Base-by-base conservation (phyloP, 2,329 filamentous ascomycete species). In the Capronia americana region DNA sequence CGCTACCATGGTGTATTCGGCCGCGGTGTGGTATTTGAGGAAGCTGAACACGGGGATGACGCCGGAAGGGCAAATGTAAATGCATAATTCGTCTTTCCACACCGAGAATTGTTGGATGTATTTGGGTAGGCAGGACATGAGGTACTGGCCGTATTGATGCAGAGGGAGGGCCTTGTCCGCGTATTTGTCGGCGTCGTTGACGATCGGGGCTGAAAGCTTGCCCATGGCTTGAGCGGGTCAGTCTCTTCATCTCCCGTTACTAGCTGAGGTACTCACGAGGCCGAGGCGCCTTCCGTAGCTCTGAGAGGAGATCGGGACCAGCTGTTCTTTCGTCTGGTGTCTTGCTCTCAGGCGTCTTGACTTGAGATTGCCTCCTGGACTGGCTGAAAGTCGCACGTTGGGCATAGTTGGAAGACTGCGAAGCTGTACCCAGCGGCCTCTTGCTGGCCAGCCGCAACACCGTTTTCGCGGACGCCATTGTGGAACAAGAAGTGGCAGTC, bases 81-180 rank as follows among this genome's bases (percentile, higher is more conserved):
- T 92, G 74, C 91, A 93, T 77, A 99, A 88, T 82, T 99, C 95
- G 78, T 99, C 95, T 84, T 99, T 99, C 95, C 95, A 99, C 63
- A 99, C 94, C 12, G 93, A 96, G 84, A 98, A 98, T 83, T 99
- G 95, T 84, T 99, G 96, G 75, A 99, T 88, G 82, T 97, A 97
- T 85, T 97, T 98, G 75, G 95, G 96, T 76, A 99, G 82, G 80
- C 92, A 96, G 73, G 93, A 93, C 88, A 99, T 94, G 76, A 99
- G 83, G 87, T 97, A 99, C 77, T 96, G 89, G 75, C 95, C 95
- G 78, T 99, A 99, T 76, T 89, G 90, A 85, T 99, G 95, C 77
- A 98, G 85, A 77, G 90, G 87, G 72, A 96, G 91, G 73, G 91
- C 88, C 83, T 94, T 95, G 77, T 91, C 89, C 78, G 90, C 85